Conservation (phyloP, 1,284 basidiomycete genomes). For the Leucoagaricus sp. region DNA sequence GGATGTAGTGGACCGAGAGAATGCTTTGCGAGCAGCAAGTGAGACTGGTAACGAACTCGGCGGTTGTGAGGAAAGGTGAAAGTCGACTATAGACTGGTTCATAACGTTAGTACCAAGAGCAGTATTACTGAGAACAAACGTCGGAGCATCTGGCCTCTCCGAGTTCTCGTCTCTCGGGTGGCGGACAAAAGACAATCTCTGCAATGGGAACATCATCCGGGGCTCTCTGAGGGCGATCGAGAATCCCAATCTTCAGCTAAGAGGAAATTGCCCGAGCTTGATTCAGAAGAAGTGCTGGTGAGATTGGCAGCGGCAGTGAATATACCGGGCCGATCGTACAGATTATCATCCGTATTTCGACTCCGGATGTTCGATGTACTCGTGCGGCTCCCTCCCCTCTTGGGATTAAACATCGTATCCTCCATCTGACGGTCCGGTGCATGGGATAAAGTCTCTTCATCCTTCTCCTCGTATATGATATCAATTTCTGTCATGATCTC, state of each 20-base stretch:
- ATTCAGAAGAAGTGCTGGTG: neutral
- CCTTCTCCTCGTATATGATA: neutral
- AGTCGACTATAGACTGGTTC: too few species aligned
- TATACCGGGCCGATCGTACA: neutral
- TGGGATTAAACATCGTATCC: neutral
- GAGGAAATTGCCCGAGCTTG: neutral
- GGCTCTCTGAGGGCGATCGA: neutral
- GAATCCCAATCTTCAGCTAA: constrained; percentile 1
- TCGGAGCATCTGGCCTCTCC: too few species aligned
- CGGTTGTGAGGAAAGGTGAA: too few species aligned
- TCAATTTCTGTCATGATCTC: neutral
- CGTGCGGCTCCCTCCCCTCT: neutral
- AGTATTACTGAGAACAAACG: too few species aligned
- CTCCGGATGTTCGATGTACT: too few species aligned
- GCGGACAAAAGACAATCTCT: neutral
- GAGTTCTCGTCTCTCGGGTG: too few species aligned
- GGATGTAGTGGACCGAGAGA: too few species aligned
- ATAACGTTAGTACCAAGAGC: too few species aligned
- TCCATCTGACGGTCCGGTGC: neutral
- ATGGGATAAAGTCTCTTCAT: neutral
- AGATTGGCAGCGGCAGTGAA: neutral
- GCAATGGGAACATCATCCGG: neutral
- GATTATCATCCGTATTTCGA: too few species aligned
- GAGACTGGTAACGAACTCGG: too few species aligned
- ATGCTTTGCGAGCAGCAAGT: too few species aligned